Evolutionary conservation across 768 basidiomycete genomes (phyloP), one percentile per base, ranked within the genome.

Genomic region (Leccinum sublutescens): DNA sequence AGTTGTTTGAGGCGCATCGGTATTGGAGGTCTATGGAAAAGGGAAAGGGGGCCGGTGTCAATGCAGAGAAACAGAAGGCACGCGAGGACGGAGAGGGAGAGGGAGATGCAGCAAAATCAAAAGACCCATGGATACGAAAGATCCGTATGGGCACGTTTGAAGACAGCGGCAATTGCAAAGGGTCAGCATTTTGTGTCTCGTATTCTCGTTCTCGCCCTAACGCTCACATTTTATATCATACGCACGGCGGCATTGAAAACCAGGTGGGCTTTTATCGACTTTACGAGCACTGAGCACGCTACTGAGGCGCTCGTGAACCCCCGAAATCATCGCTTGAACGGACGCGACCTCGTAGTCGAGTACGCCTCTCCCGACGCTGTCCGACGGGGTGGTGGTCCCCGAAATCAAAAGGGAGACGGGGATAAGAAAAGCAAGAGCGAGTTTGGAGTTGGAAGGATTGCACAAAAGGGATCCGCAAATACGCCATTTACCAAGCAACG

Each of bases 191-290:
- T 9, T 17, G 15, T 25, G 15, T 25, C 81, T 77, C 1, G n/a
- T 27, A 4, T 50, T 25, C 36, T 25, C 12, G 21, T 33, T 40
- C 11, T 47, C 19, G 14, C 43, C 21, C 14, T 2, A 21, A 48
- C 23, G 3, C 47, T 52, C 2, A 23, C 5, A 27, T 1, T 19
- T 48, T 6, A 5, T 25, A 29, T 50, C 29, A 10, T 55, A 23
- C 27, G 38, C 19, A 21, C n/a, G 27, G 54, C 9, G 45, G 19
- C 5, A 12, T 36, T 10, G 14, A 27, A 51, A 27, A 25, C 33
- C 9, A 98, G 96, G 15, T 98, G 93, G 77, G 94, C 91, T 0
- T 98, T 98, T 70, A 82, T 96, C 56, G 97, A 99, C 73, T 99
- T 98, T 71, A 82, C 84, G 52, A 83, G 82, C 21, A 80, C 80